Base-by-base conservation (phyloP, 164 flowering plant species). In the Annona cherimola region DNA sequence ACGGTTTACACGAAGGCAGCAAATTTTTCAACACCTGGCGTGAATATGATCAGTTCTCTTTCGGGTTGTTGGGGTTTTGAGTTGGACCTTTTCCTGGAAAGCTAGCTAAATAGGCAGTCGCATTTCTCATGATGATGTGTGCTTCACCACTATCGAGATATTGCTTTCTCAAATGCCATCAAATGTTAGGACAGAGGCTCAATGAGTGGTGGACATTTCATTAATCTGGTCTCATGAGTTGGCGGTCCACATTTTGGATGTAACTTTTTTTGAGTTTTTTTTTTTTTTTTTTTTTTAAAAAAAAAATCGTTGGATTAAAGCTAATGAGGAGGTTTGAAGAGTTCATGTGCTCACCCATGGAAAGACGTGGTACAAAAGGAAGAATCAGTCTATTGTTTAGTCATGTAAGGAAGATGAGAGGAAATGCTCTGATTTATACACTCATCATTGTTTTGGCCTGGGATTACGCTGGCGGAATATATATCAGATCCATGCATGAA, bases 161-260 rank as follows among this genome's bases (percentile, higher is more conserved):
- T 26, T 26, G 61, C 26, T n/a, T 46, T 63, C n/a, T 69, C 54
- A 71, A 68, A 20, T n/a, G 61, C 55, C 62, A 54, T n/a, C 18
- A 42, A 19, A 42, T 77, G 64, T 65, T 41, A 69, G 50, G 71
- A 59, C 46, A 42, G 54, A 66, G 43, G 67, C 71, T 73, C 75
- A 72, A 71, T 66, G 42, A 20, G 81, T 80, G 84, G 83, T 54
- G 69, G 6, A 65, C 63, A 65, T 64, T 46, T 50, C 42, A 72
- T 79, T 75, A 78, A 81, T 79, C 71, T 76, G 54, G 84, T 81
- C 41, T 69, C 18, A 65, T 46, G 54, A 46, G 39, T 50, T 41
- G 65, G 77, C 74, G 76, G 79, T 79, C 71, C 75, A 39, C 71
- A 72, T 75, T 72, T 67, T 41, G 61, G 73, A 71, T 74, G 68